Evolutionary conservation across 768 basidiomycete species (phyloP).

Genomic region (Podaxis mareebaensis): DNA sequence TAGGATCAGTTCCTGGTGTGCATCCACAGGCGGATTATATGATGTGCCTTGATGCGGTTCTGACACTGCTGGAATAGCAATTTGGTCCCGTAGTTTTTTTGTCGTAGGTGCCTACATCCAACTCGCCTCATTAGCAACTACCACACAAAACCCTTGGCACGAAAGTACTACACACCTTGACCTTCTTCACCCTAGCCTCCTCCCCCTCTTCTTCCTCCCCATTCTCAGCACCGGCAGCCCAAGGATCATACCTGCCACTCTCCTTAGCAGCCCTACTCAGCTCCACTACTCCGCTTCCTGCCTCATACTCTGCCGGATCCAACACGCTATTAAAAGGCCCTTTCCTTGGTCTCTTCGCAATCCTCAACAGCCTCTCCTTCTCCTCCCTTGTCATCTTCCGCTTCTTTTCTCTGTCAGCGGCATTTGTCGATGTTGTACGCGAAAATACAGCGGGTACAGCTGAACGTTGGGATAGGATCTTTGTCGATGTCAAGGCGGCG

Average conservation of each 20-base stretch:
- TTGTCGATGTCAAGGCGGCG: conserved; percentile 61
- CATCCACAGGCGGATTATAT: conserved; percentile 81
- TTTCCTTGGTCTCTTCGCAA: conserved; percentile 69
- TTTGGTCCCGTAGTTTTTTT: conserved; percentile 47
- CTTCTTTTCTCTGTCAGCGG: conserved; percentile 39
- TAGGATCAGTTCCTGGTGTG: conserved; percentile 70
- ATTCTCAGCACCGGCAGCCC: conserved; percentile 43
- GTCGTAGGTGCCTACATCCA: conserved; percentile 47
- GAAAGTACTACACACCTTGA: conserved; percentile 49
- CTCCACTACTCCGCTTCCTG: conserved; percentile 65
- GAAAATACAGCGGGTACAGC: conserved; percentile 84
- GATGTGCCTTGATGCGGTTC: conserved; percentile 83
- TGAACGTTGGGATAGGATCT: conserved; percentile 83
- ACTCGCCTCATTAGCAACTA: background rate
- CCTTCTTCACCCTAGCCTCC: conserved; percentile 42
- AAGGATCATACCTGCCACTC: conserved; percentile 68
- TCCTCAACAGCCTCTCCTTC: conserved; percentile 72
- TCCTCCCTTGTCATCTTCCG: conserved; percentile 52
- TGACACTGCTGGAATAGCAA: conserved; percentile 63
- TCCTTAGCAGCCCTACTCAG: conserved; percentile 68
- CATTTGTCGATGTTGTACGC: conserved; percentile 37
- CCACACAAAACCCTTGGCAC: background rate
- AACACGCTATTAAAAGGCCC: conserved; percentile 74
- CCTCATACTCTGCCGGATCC: conserved; percentile 66
- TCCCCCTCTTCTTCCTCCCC: conserved; percentile 37